A percentile compares a stretch with the other conserved stretches of the same genome.
Conservation (phyloP, 352 stramenopile genomes). For the Phytophthora cactorum region DNA sequence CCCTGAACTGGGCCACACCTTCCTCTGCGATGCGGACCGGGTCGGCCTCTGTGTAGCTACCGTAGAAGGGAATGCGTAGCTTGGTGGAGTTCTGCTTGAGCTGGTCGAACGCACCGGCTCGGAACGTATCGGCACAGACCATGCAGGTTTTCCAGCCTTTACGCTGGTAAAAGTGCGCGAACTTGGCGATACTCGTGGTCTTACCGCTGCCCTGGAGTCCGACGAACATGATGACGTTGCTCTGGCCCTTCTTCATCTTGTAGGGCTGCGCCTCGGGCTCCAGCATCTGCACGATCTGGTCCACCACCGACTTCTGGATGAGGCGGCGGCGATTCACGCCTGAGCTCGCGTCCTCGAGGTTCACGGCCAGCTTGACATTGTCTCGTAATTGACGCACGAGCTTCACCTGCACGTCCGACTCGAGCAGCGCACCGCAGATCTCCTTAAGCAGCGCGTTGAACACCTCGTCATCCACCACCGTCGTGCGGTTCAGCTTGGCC, state of each 20-base stretch:
- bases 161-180: constrained; percentile 98
- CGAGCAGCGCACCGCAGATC: constrained; percentile 89
- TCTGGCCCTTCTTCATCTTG: constrained; percentile 92
- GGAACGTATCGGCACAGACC: constrained; percentile 99
- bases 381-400: constrained; percentile 89
- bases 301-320: constrained; percentile 92
- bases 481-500: constrained; percentile 87
- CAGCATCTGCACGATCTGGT: constrained; percentile 91
- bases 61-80: constrained; percentile 98
- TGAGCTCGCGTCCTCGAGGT: constrained; percentile 78
- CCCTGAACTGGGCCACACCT: constrained; percentile 96
- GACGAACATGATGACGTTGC: constrained; percentile 95
- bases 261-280: constrained; percentile 86
- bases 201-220: constrained; percentile 96
- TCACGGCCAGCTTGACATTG: constrained; percentile 90
- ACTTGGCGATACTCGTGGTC: constrained; percentile 99
- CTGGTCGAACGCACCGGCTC: constrained; percentile 99
- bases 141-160: constrained; percentile 99
- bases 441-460: constrained; percentile 92
- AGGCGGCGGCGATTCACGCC: constrained; percentile 86
- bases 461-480: constrained; percentile 91
- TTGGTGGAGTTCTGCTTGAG: constrained; percentile 99
- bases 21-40: constrained; percentile 98
- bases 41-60: constrained; percentile 98
- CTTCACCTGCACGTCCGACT: constrained; percentile 91